phyloP scores from a whole-genome alignment of 192 early-diverging fungal species.

The Coemansia sp. region DNA sequence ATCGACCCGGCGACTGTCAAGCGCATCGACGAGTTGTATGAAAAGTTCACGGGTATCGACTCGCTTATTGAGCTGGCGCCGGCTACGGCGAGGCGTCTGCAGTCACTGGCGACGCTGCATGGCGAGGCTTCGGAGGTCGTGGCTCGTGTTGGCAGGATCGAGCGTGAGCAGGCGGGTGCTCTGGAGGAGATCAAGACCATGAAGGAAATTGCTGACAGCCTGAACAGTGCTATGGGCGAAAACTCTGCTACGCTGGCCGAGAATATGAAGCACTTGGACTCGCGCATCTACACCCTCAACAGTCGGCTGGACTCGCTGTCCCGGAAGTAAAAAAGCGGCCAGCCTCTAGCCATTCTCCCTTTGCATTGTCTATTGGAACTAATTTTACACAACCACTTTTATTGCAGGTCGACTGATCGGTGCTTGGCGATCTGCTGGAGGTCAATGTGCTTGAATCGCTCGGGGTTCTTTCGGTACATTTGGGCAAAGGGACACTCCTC shows the following conservation, averaged over 20 bases:
- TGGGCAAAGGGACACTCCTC: constrained; percentile 48
- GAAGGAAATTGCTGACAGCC: constrained; percentile 56
- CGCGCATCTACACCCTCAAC: constrained; percentile 62
- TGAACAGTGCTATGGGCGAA: constrained; percentile 57
- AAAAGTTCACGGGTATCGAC: constrained; percentile 63
- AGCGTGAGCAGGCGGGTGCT: constrained; percentile 67
- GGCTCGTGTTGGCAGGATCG: constrained; percentile 70
- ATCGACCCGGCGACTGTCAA: constrained; percentile 24
- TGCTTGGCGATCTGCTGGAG: constrained; percentile 28
- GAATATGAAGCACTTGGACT: constrained; percentile 66
- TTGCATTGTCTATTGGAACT: background rate
- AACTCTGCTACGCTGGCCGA: constrained; percentile 61
- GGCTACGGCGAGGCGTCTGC: constrained; percentile 72
- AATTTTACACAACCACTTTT: background rate
- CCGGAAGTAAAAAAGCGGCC: background rate
- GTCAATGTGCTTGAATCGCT: constrained; percentile 37
- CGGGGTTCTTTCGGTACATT: constrained; percentile 48
- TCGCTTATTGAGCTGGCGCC: constrained; percentile 77
- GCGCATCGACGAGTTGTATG: constrained; percentile 43
- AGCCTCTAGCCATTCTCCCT: background rate
- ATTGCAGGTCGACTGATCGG: constrained; percentile 20
- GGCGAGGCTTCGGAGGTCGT: constrained; percentile 77
- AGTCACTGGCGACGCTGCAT: constrained; percentile 75
- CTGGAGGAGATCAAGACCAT: constrained; percentile 64
- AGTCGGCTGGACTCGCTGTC: constrained; percentile 52